Base-by-base conservation (phyloP, 352 stramenopile species). In the Globisporangium barbulae region DNA sequence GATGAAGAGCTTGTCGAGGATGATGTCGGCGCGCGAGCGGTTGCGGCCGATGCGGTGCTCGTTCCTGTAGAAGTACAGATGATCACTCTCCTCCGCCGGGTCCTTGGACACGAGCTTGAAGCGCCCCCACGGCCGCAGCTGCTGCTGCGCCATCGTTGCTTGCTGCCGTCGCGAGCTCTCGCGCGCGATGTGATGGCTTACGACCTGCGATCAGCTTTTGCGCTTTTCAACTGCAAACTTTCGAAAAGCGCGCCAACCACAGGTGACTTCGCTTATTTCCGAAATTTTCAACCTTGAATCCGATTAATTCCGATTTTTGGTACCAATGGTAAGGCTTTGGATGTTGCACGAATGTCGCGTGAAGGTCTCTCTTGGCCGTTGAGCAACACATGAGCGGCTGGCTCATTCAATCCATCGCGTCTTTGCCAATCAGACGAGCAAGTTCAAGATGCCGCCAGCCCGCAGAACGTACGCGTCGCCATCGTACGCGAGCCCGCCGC, bases 21-120 rank as follows among this genome's bases (percentile, higher is more conserved):
- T 65, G 31, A 80, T 47, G 67, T 93, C 70, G n/a, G 68, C 72
- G 48, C 69, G 76, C 45, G 49, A 59, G 15, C 73, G 66, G 42
- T 75, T 82, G 65, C 84, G 81, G 15, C 84, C 84, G 50, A 93
- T 87, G 31, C 60, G 71, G 44, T 81, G 84, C 50, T 49, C 48
- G 57, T 66, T 69, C 10, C 64, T 64, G 17, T 55, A 67, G 56
- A 92, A 89, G 66, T 88, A 84, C 33, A 92, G 69, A 64, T 90
- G 79, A 65, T 92, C 79, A 31, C 52, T 79, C 57, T 92, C 79
- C 2, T 71, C 67, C 10, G 74, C 71, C 5, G 65, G 68, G 0
- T 90, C 70, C 61, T 81, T 81, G 4, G 83, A 89, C 8, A 93
- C 68, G 55, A 88, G 68, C 58, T 63, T 76, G 68, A 93, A 86